Percentiles rank a stretch among this genome's conserved stretches.
Conservation (phyloP, 2,329 filamentous ascomycete genomes). For the Aspergillus fumigatiaffinis region DNA sequence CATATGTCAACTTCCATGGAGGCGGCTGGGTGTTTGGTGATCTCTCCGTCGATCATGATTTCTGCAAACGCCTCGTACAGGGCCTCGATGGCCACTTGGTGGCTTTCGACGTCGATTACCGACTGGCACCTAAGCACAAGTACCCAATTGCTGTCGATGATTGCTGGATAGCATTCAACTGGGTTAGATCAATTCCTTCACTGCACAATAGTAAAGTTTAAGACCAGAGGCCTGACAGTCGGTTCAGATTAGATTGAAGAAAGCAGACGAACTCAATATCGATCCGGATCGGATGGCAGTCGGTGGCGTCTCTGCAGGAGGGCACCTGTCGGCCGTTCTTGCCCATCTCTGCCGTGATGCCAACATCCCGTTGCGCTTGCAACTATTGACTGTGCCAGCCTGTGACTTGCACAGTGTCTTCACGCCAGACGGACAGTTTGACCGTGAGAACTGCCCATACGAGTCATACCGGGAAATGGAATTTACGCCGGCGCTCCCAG, state of each 20-base stretch:
- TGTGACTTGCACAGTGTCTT: constrained; percentile 36
- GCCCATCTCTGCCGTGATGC: constrained; percentile 37
- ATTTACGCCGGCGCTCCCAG: constrained; percentile 32
- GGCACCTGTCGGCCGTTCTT: constrained; percentile 38
- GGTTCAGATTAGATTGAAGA: constrained; percentile 28
- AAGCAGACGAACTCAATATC: constrained; percentile 32
- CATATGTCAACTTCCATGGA: constrained; percentile 42
- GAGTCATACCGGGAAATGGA: constrained; percentile 40
- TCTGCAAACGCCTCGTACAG: constrained; percentile 40
- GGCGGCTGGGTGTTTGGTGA: constrained; percentile 44
- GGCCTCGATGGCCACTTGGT: constrained; percentile 37
- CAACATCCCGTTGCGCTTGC: constrained; percentile 32
- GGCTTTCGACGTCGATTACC: constrained; percentile 44
- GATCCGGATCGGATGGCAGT: constrained; percentile 33
- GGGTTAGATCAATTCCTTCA: constrained; percentile 22
- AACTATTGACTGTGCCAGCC: constrained; percentile 36
- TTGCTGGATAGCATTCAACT: constrained; percentile 39
- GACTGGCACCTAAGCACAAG: constrained; percentile 37
- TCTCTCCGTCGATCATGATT: constrained; percentile 35
- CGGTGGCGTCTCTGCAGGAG: constrained; percentile 40
- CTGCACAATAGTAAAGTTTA: not conserved
- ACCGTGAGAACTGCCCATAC: constrained; percentile 34
- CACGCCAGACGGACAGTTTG: constrained; percentile 32
- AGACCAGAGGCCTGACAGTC: not conserved
- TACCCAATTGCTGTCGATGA: constrained; percentile 39